Percentiles rank a stretch among this genome's conserved stretches.
Evolutionary conservation across 768 basidiomycete species (phyloP).

Genomic region (Boletellus emodensis): DNA sequence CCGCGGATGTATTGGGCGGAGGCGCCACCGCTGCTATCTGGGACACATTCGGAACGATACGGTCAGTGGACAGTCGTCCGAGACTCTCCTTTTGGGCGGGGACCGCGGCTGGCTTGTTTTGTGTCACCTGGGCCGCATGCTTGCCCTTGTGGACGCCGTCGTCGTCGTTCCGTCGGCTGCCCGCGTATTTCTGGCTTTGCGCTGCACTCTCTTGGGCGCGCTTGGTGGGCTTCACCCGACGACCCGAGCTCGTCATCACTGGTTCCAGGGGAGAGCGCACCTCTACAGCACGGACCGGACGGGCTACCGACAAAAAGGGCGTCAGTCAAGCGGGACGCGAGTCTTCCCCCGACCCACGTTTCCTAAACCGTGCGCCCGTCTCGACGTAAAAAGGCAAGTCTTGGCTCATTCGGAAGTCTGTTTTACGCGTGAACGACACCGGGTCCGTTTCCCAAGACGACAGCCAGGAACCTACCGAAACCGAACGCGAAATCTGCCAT

Average conservation of each 20-base stretch:
- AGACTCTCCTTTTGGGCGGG: conserved; percentile 2
- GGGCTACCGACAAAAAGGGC: conserved; percentile 3
- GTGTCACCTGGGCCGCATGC: background rate
- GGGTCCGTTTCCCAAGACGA: background rate
- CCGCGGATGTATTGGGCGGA: background rate
- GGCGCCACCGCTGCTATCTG: background rate
- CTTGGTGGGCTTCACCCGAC: conserved; percentile 19
- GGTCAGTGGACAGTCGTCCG: background rate
- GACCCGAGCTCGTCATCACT: conserved; percentile 20
- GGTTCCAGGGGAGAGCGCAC: conserved; percentile 6
- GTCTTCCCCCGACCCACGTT: conserved; percentile 17
- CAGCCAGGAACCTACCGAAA: conserved; percentile 20
- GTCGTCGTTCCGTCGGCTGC: too few relatives aligned
- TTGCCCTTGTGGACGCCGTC: conserved; percentile 1
- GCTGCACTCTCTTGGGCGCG: conserved; percentile 15
- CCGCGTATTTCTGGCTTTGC: background rate
- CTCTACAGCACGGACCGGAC: conserved; percentile 4
- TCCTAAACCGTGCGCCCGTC: conserved; percentile 21
- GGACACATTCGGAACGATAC: background rate
- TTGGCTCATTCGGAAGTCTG: conserved; percentile 31
- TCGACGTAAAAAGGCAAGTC: conserved; percentile 28
- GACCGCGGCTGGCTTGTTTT: background rate
- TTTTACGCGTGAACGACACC: background rate
- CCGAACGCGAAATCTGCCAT: conserved; percentile 29
- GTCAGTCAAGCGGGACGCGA: conserved; percentile 5